Evolutionary conservation across 2,329 filamentous ascomycete species (phyloP).

Genomic region (Botrytis tulipae): DNA sequence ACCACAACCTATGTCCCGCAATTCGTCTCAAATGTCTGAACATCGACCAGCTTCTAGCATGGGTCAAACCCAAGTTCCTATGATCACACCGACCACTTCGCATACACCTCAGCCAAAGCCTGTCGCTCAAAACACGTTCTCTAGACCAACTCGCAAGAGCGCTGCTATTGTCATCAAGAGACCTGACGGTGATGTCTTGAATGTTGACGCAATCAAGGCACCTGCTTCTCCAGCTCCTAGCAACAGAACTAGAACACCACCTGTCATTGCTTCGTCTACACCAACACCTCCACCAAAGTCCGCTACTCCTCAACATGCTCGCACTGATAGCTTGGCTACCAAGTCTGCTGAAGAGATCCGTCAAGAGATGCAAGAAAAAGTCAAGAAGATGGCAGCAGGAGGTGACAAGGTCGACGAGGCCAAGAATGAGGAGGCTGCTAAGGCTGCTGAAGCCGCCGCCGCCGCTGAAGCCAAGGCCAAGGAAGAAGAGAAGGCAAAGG

Average conservation of each 20-base stretch:
- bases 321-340: conserved; percentile 65
- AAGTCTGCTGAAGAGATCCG: conserved; percentile 82
- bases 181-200: conserved; percentile 72
- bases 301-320: conserved; percentile 63
- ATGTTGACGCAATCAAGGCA: conserved; percentile 64
- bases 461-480: conserved; percentile 38
- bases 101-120: conserved; percentile 56
- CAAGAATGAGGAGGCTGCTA: conserved; percentile 40
- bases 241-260: conserved; percentile 55
- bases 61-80: conserved; percentile 39
- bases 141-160: conserved; percentile 52
- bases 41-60: conserved; percentile 48
- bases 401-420: conserved; percentile 39
- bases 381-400: conserved; percentile 41
- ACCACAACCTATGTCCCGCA: conserved; percentile 75
- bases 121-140: conserved; percentile 42
- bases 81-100: conserved; percentile 34
- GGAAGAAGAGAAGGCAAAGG: conserved; percentile 41
- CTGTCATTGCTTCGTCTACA: conserved; percentile 64
- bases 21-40: conserved; percentile 75
- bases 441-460: conserved; percentile 37
- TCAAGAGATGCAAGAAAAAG: conserved; percentile 67
- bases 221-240: conserved; percentile 58
- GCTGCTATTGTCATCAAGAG: conserved; percentile 83
- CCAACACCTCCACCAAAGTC: conserved; percentile 79